Evolutionary conservation across 352 stramenopile species (phyloP).

Genomic region (Pythium inflatum): DNA sequence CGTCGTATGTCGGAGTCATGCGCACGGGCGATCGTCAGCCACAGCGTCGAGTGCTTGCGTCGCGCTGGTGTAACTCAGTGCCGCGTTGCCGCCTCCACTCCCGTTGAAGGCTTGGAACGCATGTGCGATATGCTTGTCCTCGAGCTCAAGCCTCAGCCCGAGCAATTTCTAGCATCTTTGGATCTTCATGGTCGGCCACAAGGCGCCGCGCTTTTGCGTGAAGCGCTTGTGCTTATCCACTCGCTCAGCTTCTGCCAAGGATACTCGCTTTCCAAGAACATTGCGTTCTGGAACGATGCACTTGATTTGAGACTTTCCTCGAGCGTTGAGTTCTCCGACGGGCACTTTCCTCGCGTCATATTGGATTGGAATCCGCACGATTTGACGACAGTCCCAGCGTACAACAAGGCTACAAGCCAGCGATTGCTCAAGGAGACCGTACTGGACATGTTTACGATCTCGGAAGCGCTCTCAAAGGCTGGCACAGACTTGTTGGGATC

Average conservation of each 20-base stretch:
- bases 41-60: background rate
- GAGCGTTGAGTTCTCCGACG: too few species aligned
- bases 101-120: background rate
- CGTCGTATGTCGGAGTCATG: too few species aligned
- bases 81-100: background rate
- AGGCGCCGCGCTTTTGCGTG: background rate
- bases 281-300: background rate
- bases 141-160: background rate
- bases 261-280: background rate
- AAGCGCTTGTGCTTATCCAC: background rate
- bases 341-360: background rate
- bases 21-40: background rate
- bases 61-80: background rate
- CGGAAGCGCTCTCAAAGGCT: background rate
- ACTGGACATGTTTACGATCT: background rate
- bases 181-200: background rate
- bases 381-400: background rate
- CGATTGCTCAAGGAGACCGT: background rate
- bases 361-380: background rate
- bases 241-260: background rate
- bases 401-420: background rate
- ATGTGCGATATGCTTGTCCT: background rate
- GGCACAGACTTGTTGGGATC: background rate
- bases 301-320: background rate
- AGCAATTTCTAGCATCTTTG: background rate